Conservation (phyloP, 495 filamentous ascomycete species). For the Aspergillus incahuasiensis region DNA sequence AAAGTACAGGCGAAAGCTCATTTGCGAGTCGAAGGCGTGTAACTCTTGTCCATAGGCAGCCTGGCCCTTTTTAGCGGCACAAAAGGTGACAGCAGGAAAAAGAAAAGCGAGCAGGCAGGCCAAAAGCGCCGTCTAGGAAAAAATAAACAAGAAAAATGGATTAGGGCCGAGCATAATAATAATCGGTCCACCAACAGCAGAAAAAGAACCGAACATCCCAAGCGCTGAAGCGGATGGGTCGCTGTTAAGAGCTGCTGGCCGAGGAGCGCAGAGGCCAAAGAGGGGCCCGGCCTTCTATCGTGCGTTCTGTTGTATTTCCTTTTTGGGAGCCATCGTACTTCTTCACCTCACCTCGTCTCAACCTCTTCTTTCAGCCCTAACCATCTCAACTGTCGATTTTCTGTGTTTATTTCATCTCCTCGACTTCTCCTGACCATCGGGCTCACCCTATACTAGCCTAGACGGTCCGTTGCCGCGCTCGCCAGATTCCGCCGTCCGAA, state of each 20-base stretch:
- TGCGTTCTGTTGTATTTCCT: slow-evolving; percentile 13
- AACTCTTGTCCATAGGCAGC: slow-evolving; percentile 11
- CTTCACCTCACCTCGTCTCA: slow-evolving; percentile 3
- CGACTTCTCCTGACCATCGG: not conserved
- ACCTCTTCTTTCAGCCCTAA: not conserved
- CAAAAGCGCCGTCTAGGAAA: slow-evolving; percentile 1
- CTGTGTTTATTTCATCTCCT: not conserved
- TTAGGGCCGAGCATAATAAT: slow-evolving; percentile 5
- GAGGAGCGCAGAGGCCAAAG: slow-evolving; percentile 5
- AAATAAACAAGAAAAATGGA: slow-evolving; percentile 8
- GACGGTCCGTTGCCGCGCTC: slow-evolving; percentile 5
- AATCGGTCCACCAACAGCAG: slow-evolving; percentile 7
- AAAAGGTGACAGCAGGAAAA: slow-evolving; percentile 5
- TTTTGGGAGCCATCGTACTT: slow-evolving; percentile 9
- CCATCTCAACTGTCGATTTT: not conserved
- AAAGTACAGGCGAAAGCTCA: slow-evolving; percentile 17
- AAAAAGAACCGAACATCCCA: not conserved
- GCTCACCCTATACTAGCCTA: not conserved
- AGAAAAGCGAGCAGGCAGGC: slow-evolving; percentile 10
- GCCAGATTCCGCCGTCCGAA: not conserved
- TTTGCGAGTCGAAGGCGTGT: slow-evolving; percentile 11
- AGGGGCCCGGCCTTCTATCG: slow-evolving; percentile 7
- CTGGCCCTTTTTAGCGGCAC: slow-evolving; percentile 11
- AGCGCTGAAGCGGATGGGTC: slow-evolving; percentile 13
- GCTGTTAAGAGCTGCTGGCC: slow-evolving; percentile 3